phyloP scores from a whole-genome alignment of 495 filamentous ascomycete species.

The Aspergillus coremiiformis region DNA sequence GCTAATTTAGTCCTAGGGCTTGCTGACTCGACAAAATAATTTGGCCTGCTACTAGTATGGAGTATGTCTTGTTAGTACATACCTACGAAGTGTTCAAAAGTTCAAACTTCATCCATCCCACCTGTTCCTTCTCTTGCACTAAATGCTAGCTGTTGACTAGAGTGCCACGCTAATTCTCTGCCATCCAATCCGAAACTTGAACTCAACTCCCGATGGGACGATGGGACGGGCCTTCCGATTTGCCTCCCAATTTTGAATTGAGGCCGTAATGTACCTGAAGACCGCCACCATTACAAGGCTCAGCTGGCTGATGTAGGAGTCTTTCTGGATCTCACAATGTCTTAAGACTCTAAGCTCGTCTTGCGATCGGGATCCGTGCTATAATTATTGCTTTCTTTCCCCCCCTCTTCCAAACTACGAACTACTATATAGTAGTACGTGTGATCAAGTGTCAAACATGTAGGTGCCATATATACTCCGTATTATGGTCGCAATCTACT shows the following conservation, averaged over 20 bases:
- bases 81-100: too few relatives aligned
- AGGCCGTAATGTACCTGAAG: slow-evolving; percentile 1
- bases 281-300: slow-evolving; percentile 10
- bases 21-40: too few relatives aligned
- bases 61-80: too few relatives aligned
- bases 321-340: background rate
- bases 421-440: too few relatives aligned
- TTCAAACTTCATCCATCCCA: slow-evolving; percentile 16
- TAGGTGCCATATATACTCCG: background rate
- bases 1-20: background rate
- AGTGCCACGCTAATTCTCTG: background rate
- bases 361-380: background rate
- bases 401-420: slow-evolving; percentile 4
- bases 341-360: background rate
- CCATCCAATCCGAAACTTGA: background rate
- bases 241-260: background rate
- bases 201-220: slow-evolving; percentile 10
- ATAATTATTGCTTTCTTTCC: background rate
- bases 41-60: too few relatives aligned
- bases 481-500: slow-evolving; percentile 3
- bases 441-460: background rate
- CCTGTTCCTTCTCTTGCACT: background rate
- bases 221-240: background rate
- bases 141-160: background rate
- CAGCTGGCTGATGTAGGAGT: slow-evolving; percentile 3